Percentiles rank a stretch among this genome's conserved stretches.
These are phyloP conservation scores for Verbascum thapsus DNA, from an alignment of 257 asterid species.

Conservation along the genomic window DNA sequence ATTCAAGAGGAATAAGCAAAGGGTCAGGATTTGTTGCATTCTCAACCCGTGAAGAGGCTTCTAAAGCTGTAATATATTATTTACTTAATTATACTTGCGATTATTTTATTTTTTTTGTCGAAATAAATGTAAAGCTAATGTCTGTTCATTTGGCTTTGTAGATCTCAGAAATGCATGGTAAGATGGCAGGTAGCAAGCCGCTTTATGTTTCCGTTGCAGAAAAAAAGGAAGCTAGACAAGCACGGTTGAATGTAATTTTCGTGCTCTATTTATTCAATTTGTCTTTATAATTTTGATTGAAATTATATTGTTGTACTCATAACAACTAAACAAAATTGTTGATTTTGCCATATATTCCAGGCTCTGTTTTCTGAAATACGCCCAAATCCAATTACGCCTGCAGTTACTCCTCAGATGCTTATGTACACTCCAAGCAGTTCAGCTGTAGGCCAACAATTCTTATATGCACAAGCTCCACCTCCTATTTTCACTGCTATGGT, in stretches of 20 bases:
- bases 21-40: conserved; percentile 99
- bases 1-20: conserved; percentile 82
- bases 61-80: conserved; percentile 70
- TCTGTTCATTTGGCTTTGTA: conserved; percentile 22
- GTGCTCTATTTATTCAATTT: background rate
- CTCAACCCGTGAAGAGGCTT: conserved; percentile 83
- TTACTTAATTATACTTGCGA: background rate
- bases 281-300: background rate
- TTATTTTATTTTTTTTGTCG: too few relatives aligned
- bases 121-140: too few relatives aligned
- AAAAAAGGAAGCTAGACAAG: conserved; percentile 92
- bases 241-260: conserved; percentile 72
- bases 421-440: conserved; percentile 49
- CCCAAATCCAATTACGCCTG: conserved; percentile 38
- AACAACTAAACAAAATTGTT: background rate
- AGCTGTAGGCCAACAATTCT: conserved; percentile 50
- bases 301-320: too few relatives aligned
- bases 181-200: conserved; percentile 82
- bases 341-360: conserved; percentile 31
- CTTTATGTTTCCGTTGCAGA: conserved; percentile 94
- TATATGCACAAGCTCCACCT: conserved; percentile 57
- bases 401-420: conserved; percentile 51
- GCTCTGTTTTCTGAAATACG: conserved; percentile 53
- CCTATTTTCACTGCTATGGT: conserved; percentile 29
- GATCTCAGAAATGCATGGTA: conserved; percentile 87